Percentiles rank a stretch among this genome's conserved stretches.
Evolutionary conservation across 1,284 basidiomycete species (phyloP).

Genomic region (Athelia sp.): DNA sequence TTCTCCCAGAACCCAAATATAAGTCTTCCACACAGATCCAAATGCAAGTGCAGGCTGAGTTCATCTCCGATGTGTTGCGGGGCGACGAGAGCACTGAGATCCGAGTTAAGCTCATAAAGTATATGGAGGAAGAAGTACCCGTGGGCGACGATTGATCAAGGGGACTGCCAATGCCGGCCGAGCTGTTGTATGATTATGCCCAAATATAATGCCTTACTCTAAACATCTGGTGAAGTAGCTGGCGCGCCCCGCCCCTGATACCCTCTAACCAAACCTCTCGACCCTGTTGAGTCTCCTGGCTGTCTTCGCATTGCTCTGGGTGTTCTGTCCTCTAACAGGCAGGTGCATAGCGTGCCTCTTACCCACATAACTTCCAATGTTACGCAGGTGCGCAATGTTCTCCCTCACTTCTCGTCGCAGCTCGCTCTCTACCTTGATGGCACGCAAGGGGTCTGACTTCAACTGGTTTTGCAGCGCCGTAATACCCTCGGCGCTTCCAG

Average conservation of each 20-base stretch:
- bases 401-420: constrained; percentile 74
- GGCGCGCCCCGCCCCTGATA: neutral
- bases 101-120: constrained; percentile 83
- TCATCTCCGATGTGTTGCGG: constrained; percentile 85
- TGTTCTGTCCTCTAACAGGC: constrained; percentile 88
- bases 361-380: constrained; percentile 87
- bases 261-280: constrained; percentile 30
- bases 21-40: constrained; percentile 64
- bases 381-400: constrained; percentile 86
- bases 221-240: neutral
- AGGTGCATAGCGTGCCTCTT: constrained; percentile 84
- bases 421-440: constrained; percentile 80
- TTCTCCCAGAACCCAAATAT: constrained; percentile 4
- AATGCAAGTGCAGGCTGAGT: constrained; percentile 91
- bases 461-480: constrained; percentile 7
- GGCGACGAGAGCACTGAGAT: constrained; percentile 96
- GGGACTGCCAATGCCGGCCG: neutral
- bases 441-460: constrained; percentile 55
- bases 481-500: constrained; percentile 2
- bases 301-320: constrained; percentile 80
- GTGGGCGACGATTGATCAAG: constrained; percentile 69
- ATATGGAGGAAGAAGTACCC: constrained; percentile 92
- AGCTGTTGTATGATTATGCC: neutral
- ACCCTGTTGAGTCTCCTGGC: constrained; percentile 82
- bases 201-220: neutral